Base-by-base conservation (phyloP, 768 basidiomycete species). In the Hericium erinaceus region DNA sequence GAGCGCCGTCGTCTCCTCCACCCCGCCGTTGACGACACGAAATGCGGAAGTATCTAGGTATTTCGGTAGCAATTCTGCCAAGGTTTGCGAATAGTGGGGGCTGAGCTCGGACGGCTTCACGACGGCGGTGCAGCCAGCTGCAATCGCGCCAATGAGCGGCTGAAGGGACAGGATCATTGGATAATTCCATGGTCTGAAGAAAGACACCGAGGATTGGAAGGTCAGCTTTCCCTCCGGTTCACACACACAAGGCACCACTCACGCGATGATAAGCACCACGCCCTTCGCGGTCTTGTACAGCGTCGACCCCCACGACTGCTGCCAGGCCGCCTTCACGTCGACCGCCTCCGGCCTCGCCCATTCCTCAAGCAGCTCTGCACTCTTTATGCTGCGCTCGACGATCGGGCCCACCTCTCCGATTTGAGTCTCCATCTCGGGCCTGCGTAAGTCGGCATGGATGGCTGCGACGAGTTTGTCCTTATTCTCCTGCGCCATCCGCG, bases 101-200 rank as follows among this genome's bases (percentile, higher is more conserved):
- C 74, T 67, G 50, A 81, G 65, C 64, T 91, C 89, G 8, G 87
- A 88, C 0, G 79, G 77, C 65, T 91, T 90, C 64, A 89, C 49
- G 9, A 82, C 75, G 0, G 76, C 78, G n/a, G 82, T 76, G 63
- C 84, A 87, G 0, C 89, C 89, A 0, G 87, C 87, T 0, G 86
- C 76, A 52, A 92, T 85, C 1, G 89, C 89, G 4, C 87, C 88
- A 52, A 79, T 74, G 20, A 85, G 70, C 3, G 87, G 85, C 40
- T 78, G 77, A 6, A 87, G 66, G 4, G 65, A 73, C 37, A 85
- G 74, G 10, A 80, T 69, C 53, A 82, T 64, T 0, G 85, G 85
- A 61, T 81, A 87, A 64, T 87, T 87, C 83, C 83, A 86, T 2
- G 83, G 83, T 16, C 83, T 85, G 52, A 16, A 37, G 49, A 55